Evolutionary conservation across 1,139 yeast species (phyloP).

Genomic region (Magnusiomyces suaveolens): DNA sequence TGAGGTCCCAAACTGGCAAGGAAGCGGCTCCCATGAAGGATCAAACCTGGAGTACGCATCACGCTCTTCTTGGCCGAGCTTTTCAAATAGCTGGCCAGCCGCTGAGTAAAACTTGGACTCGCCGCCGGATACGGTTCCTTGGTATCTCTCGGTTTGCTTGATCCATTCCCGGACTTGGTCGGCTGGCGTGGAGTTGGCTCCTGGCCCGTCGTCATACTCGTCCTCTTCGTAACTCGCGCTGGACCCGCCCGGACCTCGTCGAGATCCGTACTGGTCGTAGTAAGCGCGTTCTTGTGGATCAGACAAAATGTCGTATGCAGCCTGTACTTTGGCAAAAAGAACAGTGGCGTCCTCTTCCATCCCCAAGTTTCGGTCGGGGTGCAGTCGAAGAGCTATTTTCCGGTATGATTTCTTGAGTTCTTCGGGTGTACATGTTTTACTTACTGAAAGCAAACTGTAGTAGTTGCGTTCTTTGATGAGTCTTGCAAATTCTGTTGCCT

Average conservation of each 20-base stretch:
- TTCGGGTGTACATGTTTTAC: conserved; percentile 50
- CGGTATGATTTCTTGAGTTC: conserved; percentile 87
- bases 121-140: conserved; percentile 40
- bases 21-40: conserved; percentile 41
- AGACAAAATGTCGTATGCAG: conserved; percentile 83
- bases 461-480: conserved; percentile 27
- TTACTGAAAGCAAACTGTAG: conserved; percentile 68
- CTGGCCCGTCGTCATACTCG: conserved; percentile 51
- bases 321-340: conserved; percentile 67
- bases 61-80: conserved; percentile 74
- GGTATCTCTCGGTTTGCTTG: conserved; percentile 36
- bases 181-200: conserved; percentile 44
- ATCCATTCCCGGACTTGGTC: conserved; percentile 61
- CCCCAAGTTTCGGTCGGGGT: conserved; percentile 76
- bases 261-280: conserved; percentile 79
- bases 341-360: conserved; percentile 77
- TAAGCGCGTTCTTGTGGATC: conserved; percentile 93
- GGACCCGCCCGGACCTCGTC: conserved; percentile 35
- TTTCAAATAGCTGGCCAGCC: conserved; percentile 57
- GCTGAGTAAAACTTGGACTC: conserved; percentile 42
- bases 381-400: conserved; percentile 76
- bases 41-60: conserved; percentile 50
- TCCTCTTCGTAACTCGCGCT: conserved; percentile 94
- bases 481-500: neutral
- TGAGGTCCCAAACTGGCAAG: conserved; percentile 50